A percentile compares a stretch with the other conserved stretches of the same genome.
Evolutionary conservation across 1,139 yeast species (phyloP).

Genomic region (Protomyces inundatus): DNA sequence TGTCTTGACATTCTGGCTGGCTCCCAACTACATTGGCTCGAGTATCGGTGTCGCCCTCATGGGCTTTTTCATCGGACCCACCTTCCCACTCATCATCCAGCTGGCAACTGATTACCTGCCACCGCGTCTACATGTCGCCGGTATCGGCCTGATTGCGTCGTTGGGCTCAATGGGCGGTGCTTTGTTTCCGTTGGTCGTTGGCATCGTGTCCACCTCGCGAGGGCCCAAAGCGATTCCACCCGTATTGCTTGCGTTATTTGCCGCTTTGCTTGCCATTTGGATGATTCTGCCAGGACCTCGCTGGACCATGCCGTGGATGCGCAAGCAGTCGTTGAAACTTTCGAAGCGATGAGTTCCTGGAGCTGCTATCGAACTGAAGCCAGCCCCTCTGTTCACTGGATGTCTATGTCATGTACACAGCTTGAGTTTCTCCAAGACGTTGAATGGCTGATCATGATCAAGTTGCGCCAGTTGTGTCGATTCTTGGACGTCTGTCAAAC

Average conservation of each 20-base stretch:
- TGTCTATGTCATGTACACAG: too few relatives aligned
- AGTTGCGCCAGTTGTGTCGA: too few relatives aligned
- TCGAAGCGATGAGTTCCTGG: too few relatives aligned
- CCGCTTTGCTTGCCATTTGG: conserved; percentile 6
- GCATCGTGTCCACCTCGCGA: conserved; percentile 10
- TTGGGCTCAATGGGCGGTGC: conserved; percentile 82
- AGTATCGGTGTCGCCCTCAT: conserved; percentile 47
- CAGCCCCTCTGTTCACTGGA: too few relatives aligned
- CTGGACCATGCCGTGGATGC: background rate
- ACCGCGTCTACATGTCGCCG: conserved; percentile 54
- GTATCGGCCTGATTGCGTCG: conserved; percentile 71
- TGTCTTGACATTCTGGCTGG: conserved; percentile 36
- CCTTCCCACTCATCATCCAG: conserved; percentile 70
- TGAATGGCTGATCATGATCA: too few relatives aligned
- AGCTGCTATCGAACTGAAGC: too few relatives aligned
- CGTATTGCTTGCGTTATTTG: conserved; percentile 10
- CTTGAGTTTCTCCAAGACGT: too few relatives aligned
- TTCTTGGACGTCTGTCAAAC: too few relatives aligned
- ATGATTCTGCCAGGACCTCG: conserved; percentile 13
- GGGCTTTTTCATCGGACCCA: conserved; percentile 73
- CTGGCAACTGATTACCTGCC: conserved; percentile 63
- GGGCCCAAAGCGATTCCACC: conserved; percentile 18
- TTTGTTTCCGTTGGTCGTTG: conserved; percentile 43
- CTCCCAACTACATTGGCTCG: conserved; percentile 35
- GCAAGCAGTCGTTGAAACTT: too few relatives aligned